These are phyloP conservation scores for Saturnispora galanensis DNA, from an alignment of 805 yeast genomes.

Conservation along the genomic window DNA sequence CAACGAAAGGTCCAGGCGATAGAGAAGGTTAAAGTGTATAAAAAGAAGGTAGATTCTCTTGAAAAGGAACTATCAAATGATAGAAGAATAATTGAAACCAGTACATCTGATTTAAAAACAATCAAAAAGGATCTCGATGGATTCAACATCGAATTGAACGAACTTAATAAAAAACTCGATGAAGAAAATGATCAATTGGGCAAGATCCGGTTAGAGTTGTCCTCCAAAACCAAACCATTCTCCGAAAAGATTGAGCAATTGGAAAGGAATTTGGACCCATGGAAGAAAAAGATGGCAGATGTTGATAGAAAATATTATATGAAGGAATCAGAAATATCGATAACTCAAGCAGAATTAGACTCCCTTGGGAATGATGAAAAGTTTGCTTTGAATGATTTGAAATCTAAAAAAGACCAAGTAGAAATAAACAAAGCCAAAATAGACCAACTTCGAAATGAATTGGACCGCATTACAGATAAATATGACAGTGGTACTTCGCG, in stretches of 20 bases:
- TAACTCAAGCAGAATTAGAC: slow-evolving; percentile 39
- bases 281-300: slow-evolving; percentile 58
- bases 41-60: slow-evolving; percentile 47
- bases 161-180: slow-evolving; percentile 36
- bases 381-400: slow-evolving; percentile 23
- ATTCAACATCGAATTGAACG: slow-evolving; percentile 34
- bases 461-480: slow-evolving; percentile 41
- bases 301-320: slow-evolving; percentile 57
- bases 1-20: slow-evolving; percentile 59
- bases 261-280: slow-evolving; percentile 70
- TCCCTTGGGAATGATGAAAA: slow-evolving; percentile 35
- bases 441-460: slow-evolving; percentile 37
- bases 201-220: slow-evolving; percentile 52
- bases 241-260: slow-evolving; percentile 54
- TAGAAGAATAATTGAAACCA: slow-evolving; percentile 33
- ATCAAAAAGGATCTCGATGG: slow-evolving; percentile 36
- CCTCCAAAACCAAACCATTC: slow-evolving; percentile 63
- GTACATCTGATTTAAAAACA: slow-evolving; percentile 37
- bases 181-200: slow-evolving; percentile 50
- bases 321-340: slow-evolving; percentile 54
- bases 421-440: slow-evolving; percentile 39
- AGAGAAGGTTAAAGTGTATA: slow-evolving; percentile 64
- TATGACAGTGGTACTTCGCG: slow-evolving; percentile 50
- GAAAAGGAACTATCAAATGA: slow-evolving; percentile 44
- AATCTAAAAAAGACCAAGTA: slow-evolving; percentile 25